Percentiles rank a stretch among this genome's conserved stretches.
Conservation (phyloP, 495 filamentous ascomycete species). For the Viridothelium virens region DNA sequence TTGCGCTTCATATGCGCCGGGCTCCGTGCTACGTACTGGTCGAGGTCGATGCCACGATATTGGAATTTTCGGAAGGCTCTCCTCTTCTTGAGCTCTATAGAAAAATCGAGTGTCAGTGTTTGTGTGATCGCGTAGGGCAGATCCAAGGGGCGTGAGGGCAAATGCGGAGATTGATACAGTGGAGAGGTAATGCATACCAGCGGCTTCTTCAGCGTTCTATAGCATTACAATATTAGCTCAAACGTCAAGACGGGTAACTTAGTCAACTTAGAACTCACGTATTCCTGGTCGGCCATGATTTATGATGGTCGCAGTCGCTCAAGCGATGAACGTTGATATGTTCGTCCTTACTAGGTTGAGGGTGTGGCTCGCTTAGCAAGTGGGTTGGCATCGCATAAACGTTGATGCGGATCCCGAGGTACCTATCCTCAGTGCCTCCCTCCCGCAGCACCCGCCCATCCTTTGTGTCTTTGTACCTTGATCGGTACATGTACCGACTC, state of each 20-base stretch:
- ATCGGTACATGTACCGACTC: too few species aligned
- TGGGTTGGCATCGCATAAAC: neutral
- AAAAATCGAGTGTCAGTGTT: slow-evolving; percentile 15
- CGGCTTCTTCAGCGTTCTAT: slow-evolving; percentile 89
- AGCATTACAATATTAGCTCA: slow-evolving; percentile 21
- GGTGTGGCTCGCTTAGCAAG: slow-evolving; percentile 1
- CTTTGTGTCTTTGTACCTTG: too few species aligned
- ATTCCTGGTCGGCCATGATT: slow-evolving; percentile 89
- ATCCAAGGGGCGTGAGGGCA: neutral
- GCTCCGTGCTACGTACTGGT: slow-evolving; percentile 64
- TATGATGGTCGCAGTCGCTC: slow-evolving; percentile 29
- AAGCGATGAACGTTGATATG: neutral
- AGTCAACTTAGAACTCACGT: slow-evolving; percentile 56
- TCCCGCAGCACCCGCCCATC: too few species aligned
- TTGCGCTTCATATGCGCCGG: slow-evolving; percentile 17
- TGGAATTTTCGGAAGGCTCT: slow-evolving; percentile 99
- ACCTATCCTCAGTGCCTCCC: too few species aligned
- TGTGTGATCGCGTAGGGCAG: slow-evolving; percentile 19
- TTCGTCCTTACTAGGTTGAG: neutral
- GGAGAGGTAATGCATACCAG: slow-evolving; percentile 50
- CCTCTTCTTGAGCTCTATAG: slow-evolving; percentile 89
- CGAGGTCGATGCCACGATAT: slow-evolving; percentile 98
- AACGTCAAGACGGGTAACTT: slow-evolving; percentile 10
- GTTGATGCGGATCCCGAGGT: neutral
- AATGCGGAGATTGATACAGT: slow-evolving; percentile 6